Base-by-base conservation (phyloP, 192 early-diverging fungal species). In the Spizellomyces sp. region DNA sequence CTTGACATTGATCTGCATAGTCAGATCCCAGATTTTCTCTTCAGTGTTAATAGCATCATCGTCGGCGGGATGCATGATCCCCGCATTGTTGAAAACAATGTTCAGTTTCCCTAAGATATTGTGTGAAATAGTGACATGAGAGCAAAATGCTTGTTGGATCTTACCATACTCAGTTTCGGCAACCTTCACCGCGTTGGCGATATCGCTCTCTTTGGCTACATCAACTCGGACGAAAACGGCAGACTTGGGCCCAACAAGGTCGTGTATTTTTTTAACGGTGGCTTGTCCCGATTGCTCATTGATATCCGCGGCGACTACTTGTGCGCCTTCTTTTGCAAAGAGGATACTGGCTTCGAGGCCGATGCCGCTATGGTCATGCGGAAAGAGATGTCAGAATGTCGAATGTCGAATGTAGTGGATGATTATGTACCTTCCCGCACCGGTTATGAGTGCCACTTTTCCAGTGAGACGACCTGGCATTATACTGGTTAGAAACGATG, bases 81-180 rank as follows among this genome's bases (percentile, higher is more conserved):
- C 93, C 10, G 93, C 92, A 72, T 92, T 93, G 79, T 95, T 95
- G 81, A 95, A 93, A 71, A 93, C 85, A 42, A 95, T 78, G 68
- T 89, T 88, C 61, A 95, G 75, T 66, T 88, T 89, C 58, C 91
- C 90, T 90, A 77, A 42, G 58, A 6, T 21, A 45, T 45, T 27
- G 48, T 7, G 42, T 43, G 8, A 42, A 60, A 59, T 21, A 19
- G 57, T n/a, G 42, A 55, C 21, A 0, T n/a, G 42, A 66, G 12
- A 67, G 36, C 36, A 48, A n/a, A 12, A 17, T 9, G 21, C 12
- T 61, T 22, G 71, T 64, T 10, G 27, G 27, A 36, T 19, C 74
- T 79, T 84, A 89, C 91, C 92, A 81, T 84, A 93, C 48, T 75
- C 78, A 63, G 80, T 77, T 60, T 91, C 88, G 41, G 92, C 86